Evolutionary conservation across 2,329 filamentous ascomycete genomes (phyloP).

Genomic region (Verticillium tricorpus): DNA sequence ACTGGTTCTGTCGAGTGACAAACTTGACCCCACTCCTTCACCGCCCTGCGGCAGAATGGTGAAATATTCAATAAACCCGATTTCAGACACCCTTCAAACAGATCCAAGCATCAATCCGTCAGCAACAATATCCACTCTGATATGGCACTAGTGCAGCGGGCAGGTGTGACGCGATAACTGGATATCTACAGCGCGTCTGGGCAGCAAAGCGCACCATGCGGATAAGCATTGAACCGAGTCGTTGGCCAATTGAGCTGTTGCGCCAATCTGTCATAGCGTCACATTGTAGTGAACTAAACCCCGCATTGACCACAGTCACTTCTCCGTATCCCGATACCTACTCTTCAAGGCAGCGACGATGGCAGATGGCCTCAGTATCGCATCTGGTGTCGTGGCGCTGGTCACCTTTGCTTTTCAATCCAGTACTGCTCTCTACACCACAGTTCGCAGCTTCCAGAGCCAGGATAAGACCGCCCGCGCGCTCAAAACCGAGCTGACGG

Average conservation of each 20-base stretch:
- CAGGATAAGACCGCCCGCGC: constrained; percentile 8
- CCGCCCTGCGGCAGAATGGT: no score
- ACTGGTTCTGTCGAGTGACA: no score
- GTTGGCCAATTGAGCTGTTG: neutral
- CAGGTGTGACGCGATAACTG: neutral
- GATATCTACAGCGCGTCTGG: neutral
- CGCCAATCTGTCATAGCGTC: neutral
- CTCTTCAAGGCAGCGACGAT: neutral
- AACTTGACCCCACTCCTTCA: no score
- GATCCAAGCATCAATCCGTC: no score
- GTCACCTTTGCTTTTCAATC: constrained; percentile 32
- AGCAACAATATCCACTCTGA: no score
- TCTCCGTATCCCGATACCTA: neutral
- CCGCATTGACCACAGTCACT: neutral
- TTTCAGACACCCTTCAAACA: no score
- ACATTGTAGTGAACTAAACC: neutral
- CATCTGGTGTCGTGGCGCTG: constrained; percentile 30
- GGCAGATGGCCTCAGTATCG: neutral
- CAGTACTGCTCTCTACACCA: constrained; percentile 30
- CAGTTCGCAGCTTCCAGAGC: constrained; percentile 28
- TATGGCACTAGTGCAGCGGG: no score
- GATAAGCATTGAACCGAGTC: neutral
- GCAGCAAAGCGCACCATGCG: neutral
- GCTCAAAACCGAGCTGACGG: neutral
- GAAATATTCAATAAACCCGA: no score